phyloP scores from a whole-genome alignment of 2,329 filamentous ascomycete genomes.

The Fusarium globosum region DNA sequence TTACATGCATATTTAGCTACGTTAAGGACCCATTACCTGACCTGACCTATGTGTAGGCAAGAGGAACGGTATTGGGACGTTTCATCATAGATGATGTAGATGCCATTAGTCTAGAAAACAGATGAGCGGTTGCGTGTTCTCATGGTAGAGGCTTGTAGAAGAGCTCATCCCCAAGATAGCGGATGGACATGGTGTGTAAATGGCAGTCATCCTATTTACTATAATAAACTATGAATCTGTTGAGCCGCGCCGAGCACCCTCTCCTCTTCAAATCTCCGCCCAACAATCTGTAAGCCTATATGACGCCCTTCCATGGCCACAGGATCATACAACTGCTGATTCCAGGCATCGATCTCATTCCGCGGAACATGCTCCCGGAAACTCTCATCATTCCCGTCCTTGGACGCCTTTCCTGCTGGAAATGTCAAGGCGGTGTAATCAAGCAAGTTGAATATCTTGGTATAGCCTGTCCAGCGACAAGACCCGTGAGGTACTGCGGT shows the following conservation, averaged over 20 bases:
- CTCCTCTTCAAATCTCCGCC: neutral
- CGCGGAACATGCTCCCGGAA: neutral
- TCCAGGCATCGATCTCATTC: neutral
- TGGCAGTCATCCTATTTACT: neutral
- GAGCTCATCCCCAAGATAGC: neutral
- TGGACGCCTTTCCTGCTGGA: neutral
- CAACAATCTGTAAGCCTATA: neutral
- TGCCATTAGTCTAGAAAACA: neutral
- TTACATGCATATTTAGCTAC: neutral
- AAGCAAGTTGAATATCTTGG: neutral
- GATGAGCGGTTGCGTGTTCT: neutral
- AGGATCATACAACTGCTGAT: neutral
- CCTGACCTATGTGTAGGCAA: fast-evolving
- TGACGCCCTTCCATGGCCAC: neutral
- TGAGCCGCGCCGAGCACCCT: neutral
- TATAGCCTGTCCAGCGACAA: neutral
- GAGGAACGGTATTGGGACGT: fast-evolving
- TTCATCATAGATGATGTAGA: fast-evolving
- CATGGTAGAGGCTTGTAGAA: too few species aligned
- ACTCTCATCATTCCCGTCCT: fast-evolving
- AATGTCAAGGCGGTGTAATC: neutral
- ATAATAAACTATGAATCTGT: neutral
- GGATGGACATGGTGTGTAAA: neutral
- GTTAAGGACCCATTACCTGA: fast-evolving
- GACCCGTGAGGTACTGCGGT: neutral